phyloP scores from a whole-genome alignment of 2,329 filamentous ascomycete genomes.

The Ophiostoma tasmaniense region DNA sequence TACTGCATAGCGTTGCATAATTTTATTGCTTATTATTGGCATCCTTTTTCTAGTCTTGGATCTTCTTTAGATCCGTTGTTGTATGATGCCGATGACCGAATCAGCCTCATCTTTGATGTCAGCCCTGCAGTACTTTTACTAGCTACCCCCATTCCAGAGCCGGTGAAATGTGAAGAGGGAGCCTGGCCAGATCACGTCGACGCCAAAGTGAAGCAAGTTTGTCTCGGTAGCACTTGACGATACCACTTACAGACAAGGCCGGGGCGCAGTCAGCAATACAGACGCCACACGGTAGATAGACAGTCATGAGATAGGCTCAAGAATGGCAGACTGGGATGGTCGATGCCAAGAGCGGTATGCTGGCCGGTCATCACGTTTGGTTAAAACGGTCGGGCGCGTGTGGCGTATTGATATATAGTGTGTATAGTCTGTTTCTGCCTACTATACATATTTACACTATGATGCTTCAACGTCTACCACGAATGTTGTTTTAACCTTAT shows the following conservation, averaged over 20 bases:
- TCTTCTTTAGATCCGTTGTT: not conserved
- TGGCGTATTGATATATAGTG: not conserved
- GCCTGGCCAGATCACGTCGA: not conserved
- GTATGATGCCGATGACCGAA: not conserved
- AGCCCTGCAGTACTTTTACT: not conserved
- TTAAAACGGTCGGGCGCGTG: not conserved
- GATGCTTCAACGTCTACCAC: not conserved
- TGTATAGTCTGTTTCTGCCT: not conserved
- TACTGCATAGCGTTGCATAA: not conserved
- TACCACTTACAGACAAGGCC: not conserved
- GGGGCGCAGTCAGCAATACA: not conserved
- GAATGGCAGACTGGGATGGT: not conserved
- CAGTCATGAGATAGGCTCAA: not conserved
- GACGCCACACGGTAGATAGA: not conserved
- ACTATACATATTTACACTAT: not conserved
- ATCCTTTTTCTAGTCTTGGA: not conserved
- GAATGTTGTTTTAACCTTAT: not conserved
- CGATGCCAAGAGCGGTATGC: not conserved
- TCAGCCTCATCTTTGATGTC: not conserved
- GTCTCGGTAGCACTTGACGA: not conserved
- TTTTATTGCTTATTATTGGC: not conserved
- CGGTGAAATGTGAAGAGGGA: not conserved
- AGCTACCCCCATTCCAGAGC: not conserved
- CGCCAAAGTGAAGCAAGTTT: not conserved
- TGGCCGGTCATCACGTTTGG: not conserved